phyloP scores from a whole-genome alignment of 331 rosid genomes.

The Pyracantha coccinea region DNA sequence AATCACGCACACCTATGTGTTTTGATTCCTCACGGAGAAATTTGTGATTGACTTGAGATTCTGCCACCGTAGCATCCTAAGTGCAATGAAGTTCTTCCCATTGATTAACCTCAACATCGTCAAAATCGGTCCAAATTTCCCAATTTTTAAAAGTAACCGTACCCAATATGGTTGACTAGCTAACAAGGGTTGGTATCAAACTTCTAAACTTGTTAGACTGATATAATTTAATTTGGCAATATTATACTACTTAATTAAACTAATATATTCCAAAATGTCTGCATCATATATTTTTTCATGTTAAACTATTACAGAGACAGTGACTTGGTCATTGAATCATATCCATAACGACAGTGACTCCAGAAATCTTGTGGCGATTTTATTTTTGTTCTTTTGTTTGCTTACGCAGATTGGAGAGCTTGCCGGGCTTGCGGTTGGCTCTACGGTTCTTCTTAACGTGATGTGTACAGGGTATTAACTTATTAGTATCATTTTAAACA shows the following conservation, averaged over 20 bases:
- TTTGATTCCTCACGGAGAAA: no score
- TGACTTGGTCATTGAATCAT: background rate
- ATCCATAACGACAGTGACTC: background rate
- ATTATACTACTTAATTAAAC: background rate
- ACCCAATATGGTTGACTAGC: background rate
- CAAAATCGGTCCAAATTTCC: background rate
- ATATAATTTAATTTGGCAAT: background rate
- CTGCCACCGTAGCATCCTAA: no score
- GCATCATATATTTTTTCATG: background rate
- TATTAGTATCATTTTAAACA: background rate
- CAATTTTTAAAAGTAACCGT: background rate
- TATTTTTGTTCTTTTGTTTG: background rate
- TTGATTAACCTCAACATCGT: background rate
- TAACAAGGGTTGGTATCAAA: background rate
- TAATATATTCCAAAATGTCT: background rate
- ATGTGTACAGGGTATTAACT: conserved; percentile 59
- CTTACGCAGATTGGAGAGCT: conserved; percentile 71
- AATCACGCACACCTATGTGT: no score
- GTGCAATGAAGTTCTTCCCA: no score
- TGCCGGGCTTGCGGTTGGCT: conserved; percentile 84
- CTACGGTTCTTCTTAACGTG: conserved; percentile 70
- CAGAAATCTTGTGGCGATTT: background rate
- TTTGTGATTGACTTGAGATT: no score
- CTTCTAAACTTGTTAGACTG: background rate
- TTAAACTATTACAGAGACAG: background rate